phyloP scores from a whole-genome alignment of 2,329 filamentous ascomycete genomes.

The Pseudocercospora macadamiae region DNA sequence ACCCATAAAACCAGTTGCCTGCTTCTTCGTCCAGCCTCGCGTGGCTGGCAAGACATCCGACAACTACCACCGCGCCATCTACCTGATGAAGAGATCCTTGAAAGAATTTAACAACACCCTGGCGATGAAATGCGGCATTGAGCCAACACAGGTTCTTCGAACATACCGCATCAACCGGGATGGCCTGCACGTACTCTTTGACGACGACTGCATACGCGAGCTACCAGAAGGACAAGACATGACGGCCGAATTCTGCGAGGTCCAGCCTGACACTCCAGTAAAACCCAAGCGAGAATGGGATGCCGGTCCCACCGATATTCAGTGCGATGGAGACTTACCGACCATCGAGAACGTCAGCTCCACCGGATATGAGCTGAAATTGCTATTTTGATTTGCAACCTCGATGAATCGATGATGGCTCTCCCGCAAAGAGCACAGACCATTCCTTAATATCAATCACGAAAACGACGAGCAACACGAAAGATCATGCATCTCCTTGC shows the following conservation, averaged over 20 bases:
- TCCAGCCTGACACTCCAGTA: slow-evolving; percentile 49
- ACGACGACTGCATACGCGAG: slow-evolving; percentile 84
- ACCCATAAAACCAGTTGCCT: slow-evolving; percentile 75
- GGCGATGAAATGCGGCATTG: slow-evolving; percentile 78
- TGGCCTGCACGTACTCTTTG: slow-evolving; percentile 81
- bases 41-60: slow-evolving; percentile 54
- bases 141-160: slow-evolving; percentile 70
- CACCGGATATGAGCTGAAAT: slow-evolving; percentile 53
- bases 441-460: slow-evolving; percentile 22
- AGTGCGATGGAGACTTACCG: slow-evolving; percentile 52
- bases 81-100: slow-evolving; percentile 75
- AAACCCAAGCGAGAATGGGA: slow-evolving; percentile 56
- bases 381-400: slow-evolving; percentile 52
- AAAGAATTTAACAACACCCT: slow-evolving; percentile 74
- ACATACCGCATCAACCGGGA: slow-evolving; percentile 72
- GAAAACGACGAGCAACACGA: slow-evolving; percentile 28
- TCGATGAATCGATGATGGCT: slow-evolving; percentile 12
- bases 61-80: slow-evolving; percentile 80
- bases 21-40: slow-evolving; percentile 76
- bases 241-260: slow-evolving; percentile 69
- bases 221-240: slow-evolving; percentile 91
- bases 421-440: slow-evolving; percentile 7
- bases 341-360: slow-evolving; percentile 48
- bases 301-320: slow-evolving; percentile 50
- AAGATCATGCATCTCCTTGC: slow-evolving; percentile 16